Percentiles rank a stretch among this genome's conserved stretches.
These are phyloP conservation scores for Lagenidium sp. DNA, from an alignment of 352 stramenopile species.

Conservation along the genomic window DNA sequence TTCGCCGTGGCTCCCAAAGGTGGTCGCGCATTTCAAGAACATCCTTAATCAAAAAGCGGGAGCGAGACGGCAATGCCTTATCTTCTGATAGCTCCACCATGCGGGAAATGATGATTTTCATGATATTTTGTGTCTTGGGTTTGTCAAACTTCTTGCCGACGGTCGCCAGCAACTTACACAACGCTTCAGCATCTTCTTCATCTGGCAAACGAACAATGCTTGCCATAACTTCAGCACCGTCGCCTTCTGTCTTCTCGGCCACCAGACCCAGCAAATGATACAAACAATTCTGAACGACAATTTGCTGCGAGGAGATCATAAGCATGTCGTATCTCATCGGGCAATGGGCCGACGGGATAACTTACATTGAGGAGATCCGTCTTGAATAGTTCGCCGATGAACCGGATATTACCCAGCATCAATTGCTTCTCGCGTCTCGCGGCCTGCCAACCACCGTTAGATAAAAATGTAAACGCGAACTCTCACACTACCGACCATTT, in stretches of 20 bases:
- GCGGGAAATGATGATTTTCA: constrained; percentile 81
- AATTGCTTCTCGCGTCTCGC: constrained; percentile 55
- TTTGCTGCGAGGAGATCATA: no score
- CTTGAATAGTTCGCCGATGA: constrained; percentile 85
- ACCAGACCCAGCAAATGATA: constrained; percentile 75
- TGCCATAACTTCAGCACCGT: constrained; percentile 35
- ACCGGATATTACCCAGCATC: constrained; percentile 86
- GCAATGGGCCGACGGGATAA: background rate
- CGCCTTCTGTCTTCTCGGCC: constrained; percentile 46
- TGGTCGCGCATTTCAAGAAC: constrained; percentile 79
- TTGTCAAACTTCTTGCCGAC: constrained; percentile 85
- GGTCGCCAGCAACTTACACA: constrained; percentile 82
- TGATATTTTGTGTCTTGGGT: constrained; percentile 58
- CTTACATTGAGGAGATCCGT: constrained; percentile 73
- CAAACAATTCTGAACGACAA: constrained; percentile 64
- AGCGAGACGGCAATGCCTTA: constrained; percentile 52
- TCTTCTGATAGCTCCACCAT: constrained; percentile 80
- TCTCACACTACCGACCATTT: no score
- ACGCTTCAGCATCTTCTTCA: constrained; percentile 74
- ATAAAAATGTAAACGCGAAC: no score
- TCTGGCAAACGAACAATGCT: constrained; percentile 73
- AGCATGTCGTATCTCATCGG: background rate
- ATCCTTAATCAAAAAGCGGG: constrained; percentile 80
- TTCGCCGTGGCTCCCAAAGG: constrained; percentile 78
- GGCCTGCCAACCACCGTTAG: no score